phyloP scores from a whole-genome alignment of 169 alveolate genomes.

The Plasmodium cynomolgi region DNA sequence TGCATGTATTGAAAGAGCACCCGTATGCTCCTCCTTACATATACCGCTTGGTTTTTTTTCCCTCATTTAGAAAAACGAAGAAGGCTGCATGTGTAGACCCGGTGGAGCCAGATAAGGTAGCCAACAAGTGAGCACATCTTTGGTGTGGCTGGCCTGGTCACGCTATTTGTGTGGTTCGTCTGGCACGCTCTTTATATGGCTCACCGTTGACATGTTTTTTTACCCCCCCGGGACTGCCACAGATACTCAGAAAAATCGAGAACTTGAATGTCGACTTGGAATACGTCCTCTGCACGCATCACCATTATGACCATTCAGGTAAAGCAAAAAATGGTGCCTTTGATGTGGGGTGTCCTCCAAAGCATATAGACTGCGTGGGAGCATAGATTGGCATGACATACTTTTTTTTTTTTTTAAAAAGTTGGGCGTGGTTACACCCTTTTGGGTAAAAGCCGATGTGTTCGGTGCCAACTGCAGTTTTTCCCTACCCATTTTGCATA shows the following conservation, averaged over 20 bases:
- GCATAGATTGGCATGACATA: too few species aligned
- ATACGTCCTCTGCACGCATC: constrained; percentile 85
- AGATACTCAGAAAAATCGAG: constrained; percentile 71
- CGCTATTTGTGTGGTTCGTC: neutral
- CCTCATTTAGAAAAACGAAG: constrained; percentile 56
- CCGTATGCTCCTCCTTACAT: neutral
- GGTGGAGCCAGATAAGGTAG: constrained; percentile 82
- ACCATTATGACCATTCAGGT: constrained; percentile 89
- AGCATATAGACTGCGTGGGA: too few species aligned
- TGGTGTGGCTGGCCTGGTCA: too few species aligned
- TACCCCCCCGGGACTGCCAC: neutral
- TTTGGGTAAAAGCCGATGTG: neutral
- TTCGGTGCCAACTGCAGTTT: neutral
- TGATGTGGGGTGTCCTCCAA: too few species aligned
- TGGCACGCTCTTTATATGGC: neutral
- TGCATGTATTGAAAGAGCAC: too few species aligned
- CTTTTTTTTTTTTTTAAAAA: too few species aligned
- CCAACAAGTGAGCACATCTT: neutral
- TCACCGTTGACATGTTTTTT: neutral
- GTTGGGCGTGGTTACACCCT: neutral
- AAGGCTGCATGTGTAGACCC: constrained; percentile 88
- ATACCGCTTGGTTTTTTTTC: neutral
- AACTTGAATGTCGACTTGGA: constrained; percentile 70
- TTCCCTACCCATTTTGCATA: neutral
- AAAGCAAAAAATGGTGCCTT: neutral